Conservation (phyloP, 306 rosid genomes). For the Glycine tomentella region DNA sequence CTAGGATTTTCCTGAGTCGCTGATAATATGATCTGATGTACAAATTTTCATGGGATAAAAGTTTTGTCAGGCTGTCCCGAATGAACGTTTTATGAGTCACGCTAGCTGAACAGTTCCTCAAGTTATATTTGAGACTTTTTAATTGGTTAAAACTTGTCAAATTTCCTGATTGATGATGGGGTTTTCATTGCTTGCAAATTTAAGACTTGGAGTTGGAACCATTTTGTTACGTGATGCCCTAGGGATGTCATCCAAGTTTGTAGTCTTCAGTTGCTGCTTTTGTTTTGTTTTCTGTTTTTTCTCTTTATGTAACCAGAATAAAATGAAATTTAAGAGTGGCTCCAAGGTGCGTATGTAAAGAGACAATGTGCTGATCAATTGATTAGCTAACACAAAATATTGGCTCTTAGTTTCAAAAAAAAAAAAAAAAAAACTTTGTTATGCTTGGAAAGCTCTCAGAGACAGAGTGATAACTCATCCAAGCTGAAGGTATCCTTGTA, state of each 20-base stretch:
- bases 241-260: no score
- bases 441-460: conserved; percentile 14
- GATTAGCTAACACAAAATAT: conserved; percentile 17
- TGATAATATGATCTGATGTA: conserved; percentile 47
- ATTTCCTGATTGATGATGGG: background rate
- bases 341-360: background rate
- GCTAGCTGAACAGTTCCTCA: background rate
- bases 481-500: conserved; percentile 28
- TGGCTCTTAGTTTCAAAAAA: background rate
- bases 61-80: conserved; percentile 34
- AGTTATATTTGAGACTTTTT: conserved; percentile 31
- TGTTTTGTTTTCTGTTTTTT: no score
- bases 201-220: no score
- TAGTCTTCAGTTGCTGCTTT: no score
- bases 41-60: conserved; percentile 31
- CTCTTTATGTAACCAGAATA: no score
- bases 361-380: conserved; percentile 21
- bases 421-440: background rate
- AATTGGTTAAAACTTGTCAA: conserved; percentile 26
- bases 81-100: conserved; percentile 20
- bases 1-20: conserved; percentile 37
- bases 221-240: no score
- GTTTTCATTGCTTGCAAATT: conserved; percentile 4
- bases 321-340: background rate
- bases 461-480: conserved; percentile 25